Percentiles rank a stretch among this genome's conserved stretches.
Evolutionary conservation across 1,284 basidiomycete species (phyloP).

Genomic region (Ganoderma lucidum): DNA sequence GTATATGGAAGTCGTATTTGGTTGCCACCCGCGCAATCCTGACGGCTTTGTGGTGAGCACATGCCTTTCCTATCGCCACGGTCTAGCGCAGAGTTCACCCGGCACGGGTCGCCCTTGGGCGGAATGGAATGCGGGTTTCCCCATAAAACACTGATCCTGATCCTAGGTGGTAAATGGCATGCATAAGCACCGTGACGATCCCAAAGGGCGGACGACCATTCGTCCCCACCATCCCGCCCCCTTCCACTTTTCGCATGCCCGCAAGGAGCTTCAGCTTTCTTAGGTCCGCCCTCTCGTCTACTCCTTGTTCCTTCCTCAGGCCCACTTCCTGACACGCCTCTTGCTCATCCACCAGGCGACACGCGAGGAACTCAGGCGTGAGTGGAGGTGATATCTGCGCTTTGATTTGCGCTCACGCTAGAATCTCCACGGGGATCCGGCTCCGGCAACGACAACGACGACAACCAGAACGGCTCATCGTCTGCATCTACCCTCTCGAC

Average conservation of each 20-base stretch:
- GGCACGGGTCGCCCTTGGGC: not conserved
- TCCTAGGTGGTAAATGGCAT: too few relatives aligned
- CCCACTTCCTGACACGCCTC: not conserved
- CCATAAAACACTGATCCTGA: too few relatives aligned
- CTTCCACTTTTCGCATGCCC: not conserved
- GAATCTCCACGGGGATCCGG: not conserved
- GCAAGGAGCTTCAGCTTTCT: not conserved
- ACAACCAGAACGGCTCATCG: not conserved
- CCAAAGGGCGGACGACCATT: too few relatives aligned
- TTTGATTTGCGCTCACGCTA: not conserved
- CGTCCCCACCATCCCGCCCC: not conserved
- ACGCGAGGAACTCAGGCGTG: not conserved
- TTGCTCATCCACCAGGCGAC: not conserved
- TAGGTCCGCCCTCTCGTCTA: not conserved
- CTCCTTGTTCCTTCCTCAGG: not conserved
- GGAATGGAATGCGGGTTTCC: too few relatives aligned
- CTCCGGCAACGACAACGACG: not conserved
- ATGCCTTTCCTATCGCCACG: too few relatives aligned
- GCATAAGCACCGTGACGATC: too few relatives aligned
- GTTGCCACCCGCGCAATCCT: too few relatives aligned
- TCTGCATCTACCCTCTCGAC: not conserved
- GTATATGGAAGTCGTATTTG: too few relatives aligned
- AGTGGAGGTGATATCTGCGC: not conserved
- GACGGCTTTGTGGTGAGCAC: too few relatives aligned
- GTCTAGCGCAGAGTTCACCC: not conserved